A percentile compares a stretch with the other conserved stretches of the same genome.
phyloP scores from a whole-genome alignment of 2,329 filamentous ascomycete species.

The Pestalotiopsis fici region DNA sequence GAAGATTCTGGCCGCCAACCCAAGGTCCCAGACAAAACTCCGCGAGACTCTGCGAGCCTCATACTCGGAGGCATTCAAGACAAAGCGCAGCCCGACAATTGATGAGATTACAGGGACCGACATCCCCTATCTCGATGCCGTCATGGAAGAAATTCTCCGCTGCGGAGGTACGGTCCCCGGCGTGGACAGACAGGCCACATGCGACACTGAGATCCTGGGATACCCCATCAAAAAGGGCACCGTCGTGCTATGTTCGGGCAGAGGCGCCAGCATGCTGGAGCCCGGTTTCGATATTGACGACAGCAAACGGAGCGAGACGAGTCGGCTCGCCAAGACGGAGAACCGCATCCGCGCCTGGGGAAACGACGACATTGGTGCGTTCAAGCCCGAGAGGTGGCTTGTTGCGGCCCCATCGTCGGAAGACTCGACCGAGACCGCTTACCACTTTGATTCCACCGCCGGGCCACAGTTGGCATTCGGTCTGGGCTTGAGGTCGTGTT shows the following conservation, averaged over 20 bases:
- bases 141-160: constrained; percentile 32
- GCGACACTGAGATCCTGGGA: constrained; percentile 25
- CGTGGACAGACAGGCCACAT: constrained; percentile 21
- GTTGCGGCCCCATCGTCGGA: background rate
- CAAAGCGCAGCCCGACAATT: constrained; percentile 20
- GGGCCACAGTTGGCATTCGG: constrained; percentile 27
- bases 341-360: constrained; percentile 5
- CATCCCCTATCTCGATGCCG: constrained; percentile 31
- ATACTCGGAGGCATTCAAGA: constrained; percentile 14
- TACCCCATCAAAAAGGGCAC: constrained; percentile 20
- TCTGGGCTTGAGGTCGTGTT: constrained; percentile 24
- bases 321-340: constrained; percentile 2
- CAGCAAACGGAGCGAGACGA: constrained; percentile 11
- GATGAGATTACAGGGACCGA: constrained; percentile 21
- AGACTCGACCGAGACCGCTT: background rate
- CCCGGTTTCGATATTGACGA: constrained; percentile 12
- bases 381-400: constrained; percentile 22
- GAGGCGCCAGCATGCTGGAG: constrained; percentile 15
- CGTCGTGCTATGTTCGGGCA: constrained; percentile 9
- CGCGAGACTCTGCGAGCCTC: constrained; percentile 20
- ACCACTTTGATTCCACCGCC: constrained; percentile 15
- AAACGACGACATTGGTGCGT: constrained; percentile 12
- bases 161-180: constrained; percentile 19
- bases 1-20: constrained; percentile 26
- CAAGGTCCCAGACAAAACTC: constrained; percentile 25